Conservation (phyloP, 306 rosid species). For the Medicago truncatula region DNA sequence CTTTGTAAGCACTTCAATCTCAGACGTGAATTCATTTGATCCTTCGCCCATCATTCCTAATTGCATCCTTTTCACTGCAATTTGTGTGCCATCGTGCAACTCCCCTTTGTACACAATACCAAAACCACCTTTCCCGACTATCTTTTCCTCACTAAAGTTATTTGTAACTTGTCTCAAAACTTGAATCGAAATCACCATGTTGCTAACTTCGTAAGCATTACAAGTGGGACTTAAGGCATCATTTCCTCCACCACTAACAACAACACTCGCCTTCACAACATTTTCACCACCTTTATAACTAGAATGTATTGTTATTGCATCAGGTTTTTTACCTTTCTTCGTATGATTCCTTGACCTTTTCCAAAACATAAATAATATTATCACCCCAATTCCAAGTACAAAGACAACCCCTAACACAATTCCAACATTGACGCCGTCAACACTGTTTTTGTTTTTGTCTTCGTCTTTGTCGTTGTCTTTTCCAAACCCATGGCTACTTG, state of each 20-base stretch:
- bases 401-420: slow-evolving; percentile 44
- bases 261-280: slow-evolving; percentile 50
- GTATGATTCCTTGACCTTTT: slow-evolving; percentile 32
- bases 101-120: slow-evolving; percentile 89
- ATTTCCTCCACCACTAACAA: slow-evolving; percentile 39
- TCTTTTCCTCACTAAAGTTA: slow-evolving; percentile 64
- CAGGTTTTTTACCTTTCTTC: slow-evolving; percentile 43
- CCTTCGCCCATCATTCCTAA: slow-evolving; percentile 68
- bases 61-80: slow-evolving; percentile 97
- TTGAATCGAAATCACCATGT: slow-evolving; percentile 73
- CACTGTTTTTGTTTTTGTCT: slow-evolving; percentile 23
- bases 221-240: slow-evolving; percentile 38
- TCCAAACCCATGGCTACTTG: neutral
- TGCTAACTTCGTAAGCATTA: slow-evolving; percentile 61
- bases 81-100: slow-evolving; percentile 84
- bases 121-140: slow-evolving; percentile 85
- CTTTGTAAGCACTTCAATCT: slow-evolving; percentile 82
- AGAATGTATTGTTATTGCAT: slow-evolving; percentile 49
- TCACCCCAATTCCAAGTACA: slow-evolving; percentile 40
- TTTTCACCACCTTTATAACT: slow-evolving; percentile 51
- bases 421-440: slow-evolving; percentile 39
- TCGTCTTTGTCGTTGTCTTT: neutral
- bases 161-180: slow-evolving; percentile 72
- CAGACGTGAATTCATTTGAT: slow-evolving; percentile 72
- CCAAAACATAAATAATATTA: slow-evolving; percentile 28